Evolutionary conservation across 2,329 filamentous ascomycete species (phyloP), one percentile per base, ranked within the genome.

Genomic region (Nothomitra cinnamomea): DNA sequence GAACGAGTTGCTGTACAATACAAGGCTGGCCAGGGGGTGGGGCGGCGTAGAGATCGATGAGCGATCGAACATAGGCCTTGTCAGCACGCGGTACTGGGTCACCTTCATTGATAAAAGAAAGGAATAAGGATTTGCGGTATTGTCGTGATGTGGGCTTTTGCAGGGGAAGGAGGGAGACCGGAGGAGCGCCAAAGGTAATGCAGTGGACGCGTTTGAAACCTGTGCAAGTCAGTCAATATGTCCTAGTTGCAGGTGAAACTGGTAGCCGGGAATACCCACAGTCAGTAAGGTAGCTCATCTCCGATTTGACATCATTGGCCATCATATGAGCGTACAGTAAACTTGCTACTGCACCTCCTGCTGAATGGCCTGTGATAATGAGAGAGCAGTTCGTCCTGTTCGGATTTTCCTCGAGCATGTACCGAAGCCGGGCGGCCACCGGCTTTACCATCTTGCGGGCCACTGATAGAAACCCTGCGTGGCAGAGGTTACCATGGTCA

Each of bases 251-350:
- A 22, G 12, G 5, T 3, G 51, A n/a, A 10, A 19, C 24, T 4
- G 10, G 10, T 19, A 12, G 5, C 19, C 7, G 41, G 25, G 21
- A 22, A 38, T 1, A 6, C 53, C 45, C 19, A 54, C 74, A 81
- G 1, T 73, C 74, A 0, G 83, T 80, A 3, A 94, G 73, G 32
- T 71, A 65, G 56, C 76, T 85, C 43, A 94, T 77, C 61, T 90
- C 83, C 5, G 82, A 87, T 42, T 72, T 65, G 2, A 82, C 71
- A 1, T 66, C 66, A 12, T 64, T 66, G 1, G 73, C 75, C 40
- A 90, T 75, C 82, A 94, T 90, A 66, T 95, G 88, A 36, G 77
- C 76, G 66, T 87, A 94, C 0, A 94, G 72, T 10, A 95, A 71
- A 2, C 82, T 77, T 0, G 87, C 87, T 1, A 94, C 81, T 0